Base-by-base conservation (phyloP, 352 stramenopile species). In the Phytophthora quininea region DNA sequence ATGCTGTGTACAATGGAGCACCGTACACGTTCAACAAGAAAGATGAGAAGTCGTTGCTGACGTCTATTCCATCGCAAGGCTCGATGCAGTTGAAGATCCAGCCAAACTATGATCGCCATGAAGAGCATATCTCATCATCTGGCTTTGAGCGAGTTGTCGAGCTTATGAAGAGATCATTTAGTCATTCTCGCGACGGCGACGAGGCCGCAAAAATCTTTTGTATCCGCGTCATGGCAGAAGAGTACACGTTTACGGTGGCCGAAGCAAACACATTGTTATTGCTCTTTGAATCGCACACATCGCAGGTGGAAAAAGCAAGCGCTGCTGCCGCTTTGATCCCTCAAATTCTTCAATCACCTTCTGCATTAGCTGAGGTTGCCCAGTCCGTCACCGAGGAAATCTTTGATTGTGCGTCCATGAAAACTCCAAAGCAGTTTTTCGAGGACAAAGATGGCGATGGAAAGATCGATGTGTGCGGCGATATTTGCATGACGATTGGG, bases 371-470 rank as follows among this genome's bases (percentile, higher is more conserved):
- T 8, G 47, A 58, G 27, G 19, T 47, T 27, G 43, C 35, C 6
- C 43, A 48, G 27, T 46, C 32, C 24, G 37, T 35, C 19, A 48
- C 54, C 51, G 72, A 86, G 29, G 81, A 86, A 15, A 59, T 81
- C 7, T 86, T 78, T 24, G 83, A 90, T 62, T 91, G 81, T 49
- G 81, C 77, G 35, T 77, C 78, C 29, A 88, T 91, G 76, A 65
- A 79, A 49, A 73, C 61, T 2, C 83, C 83, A 1, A 61, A 76
- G 5, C 73, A 90, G 56, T 93, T 91, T 57, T 93, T 93, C 47
- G 82, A 91, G 60, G 85, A 93, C 70, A 91, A 91, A 52, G 85
- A 93, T 64, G 80, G 74, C 58, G 85, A 93, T 52, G 85, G 85
- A 12, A 91, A 93, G 53, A 93, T 93, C 47, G 85, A 93, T 47